Conservation (phyloP, 2,329 filamentous ascomycete species). For the Scleromitrula shiraiana region DNA sequence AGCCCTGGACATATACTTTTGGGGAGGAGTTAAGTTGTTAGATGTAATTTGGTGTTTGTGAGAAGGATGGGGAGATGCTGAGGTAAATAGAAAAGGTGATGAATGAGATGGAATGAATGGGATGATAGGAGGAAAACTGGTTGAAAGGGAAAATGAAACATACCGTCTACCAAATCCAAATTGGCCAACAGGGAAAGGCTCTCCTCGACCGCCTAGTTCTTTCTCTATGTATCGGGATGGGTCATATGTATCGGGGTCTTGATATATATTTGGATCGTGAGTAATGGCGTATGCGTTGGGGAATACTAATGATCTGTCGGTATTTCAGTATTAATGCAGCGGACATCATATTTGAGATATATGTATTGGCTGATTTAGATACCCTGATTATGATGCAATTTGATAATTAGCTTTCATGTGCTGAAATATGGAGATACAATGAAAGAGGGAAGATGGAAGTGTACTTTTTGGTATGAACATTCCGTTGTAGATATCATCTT, state of each 20-base stretch:
- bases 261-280: conserved; percentile 38
- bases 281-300: conserved; percentile 48
- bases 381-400: too few species aligned
- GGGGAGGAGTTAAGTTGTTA: not conserved
- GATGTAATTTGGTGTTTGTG: not conserved
- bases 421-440: too few species aligned
- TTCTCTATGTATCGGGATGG: conserved; percentile 36
- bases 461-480: conserved; percentile 43
- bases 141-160: not conserved
- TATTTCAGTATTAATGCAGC: too few species aligned
- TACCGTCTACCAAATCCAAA: conserved; percentile 43
- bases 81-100: not conserved
- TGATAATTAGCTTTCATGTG: too few species aligned
- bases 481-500: conserved; percentile 49
- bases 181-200: conserved; percentile 35
- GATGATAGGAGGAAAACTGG: not conserved
- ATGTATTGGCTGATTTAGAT: not conserved
- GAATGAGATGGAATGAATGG: too few species aligned
- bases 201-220: conserved; percentile 21
- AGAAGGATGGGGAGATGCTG: not conserved
- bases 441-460: not conserved
- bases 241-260: conserved; percentile 36
- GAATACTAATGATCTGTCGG: conserved; percentile 20
- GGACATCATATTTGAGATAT: too few species aligned
- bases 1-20: conserved; percentile 40